Conservation (phyloP, 495 filamentous ascomycete species). For the Pseudevernia furfuracea region DNA sequence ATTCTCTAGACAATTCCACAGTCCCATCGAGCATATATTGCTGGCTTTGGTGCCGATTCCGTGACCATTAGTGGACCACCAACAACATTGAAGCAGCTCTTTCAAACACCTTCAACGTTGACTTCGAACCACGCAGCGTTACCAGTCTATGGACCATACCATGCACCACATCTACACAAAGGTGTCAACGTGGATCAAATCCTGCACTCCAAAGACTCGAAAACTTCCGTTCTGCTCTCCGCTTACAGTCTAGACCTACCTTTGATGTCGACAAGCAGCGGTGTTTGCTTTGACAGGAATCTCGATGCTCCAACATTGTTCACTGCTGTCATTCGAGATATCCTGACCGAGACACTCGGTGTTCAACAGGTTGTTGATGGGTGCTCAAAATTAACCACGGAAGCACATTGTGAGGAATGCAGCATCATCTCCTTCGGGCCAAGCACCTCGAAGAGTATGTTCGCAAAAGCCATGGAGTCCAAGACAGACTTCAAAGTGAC, state of each 20-base stretch:
- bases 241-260: slow-evolving; percentile 15
- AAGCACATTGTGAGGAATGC: slow-evolving; percentile 32
- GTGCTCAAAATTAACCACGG: slow-evolving; percentile 35
- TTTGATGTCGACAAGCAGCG: slow-evolving; percentile 35
- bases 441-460: slow-evolving; percentile 34
- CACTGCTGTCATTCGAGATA: slow-evolving; percentile 46
- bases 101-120: slow-evolving; percentile 43
- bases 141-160: slow-evolving; percentile 73
- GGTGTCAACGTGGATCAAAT: slow-evolving; percentile 54
- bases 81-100: slow-evolving; percentile 49
- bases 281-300: slow-evolving; percentile 19
- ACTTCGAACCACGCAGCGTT: slow-evolving; percentile 53
- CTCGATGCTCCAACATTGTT: slow-evolving; percentile 34
- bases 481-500: slow-evolving; percentile 29
- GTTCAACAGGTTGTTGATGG: slow-evolving; percentile 53
- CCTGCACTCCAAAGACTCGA: slow-evolving; percentile 34
- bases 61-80: slow-evolving; percentile 78
- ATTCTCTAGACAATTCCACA: slow-evolving; percentile 45
- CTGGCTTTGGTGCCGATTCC: slow-evolving; percentile 60
- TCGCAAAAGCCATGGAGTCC: slow-evolving; percentile 32
- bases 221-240: slow-evolving; percentile 19
- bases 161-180: slow-evolving; percentile 66
- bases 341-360: slow-evolving; percentile 49
- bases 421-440: slow-evolving; percentile 48
- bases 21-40: slow-evolving; percentile 62